Percentiles rank a stretch among this genome's conserved stretches.
These are phyloP conservation scores for Arthrobotrys iridis DNA, from an alignment of 2,329 filamentous ascomycete species.

Conservation along the genomic window DNA sequence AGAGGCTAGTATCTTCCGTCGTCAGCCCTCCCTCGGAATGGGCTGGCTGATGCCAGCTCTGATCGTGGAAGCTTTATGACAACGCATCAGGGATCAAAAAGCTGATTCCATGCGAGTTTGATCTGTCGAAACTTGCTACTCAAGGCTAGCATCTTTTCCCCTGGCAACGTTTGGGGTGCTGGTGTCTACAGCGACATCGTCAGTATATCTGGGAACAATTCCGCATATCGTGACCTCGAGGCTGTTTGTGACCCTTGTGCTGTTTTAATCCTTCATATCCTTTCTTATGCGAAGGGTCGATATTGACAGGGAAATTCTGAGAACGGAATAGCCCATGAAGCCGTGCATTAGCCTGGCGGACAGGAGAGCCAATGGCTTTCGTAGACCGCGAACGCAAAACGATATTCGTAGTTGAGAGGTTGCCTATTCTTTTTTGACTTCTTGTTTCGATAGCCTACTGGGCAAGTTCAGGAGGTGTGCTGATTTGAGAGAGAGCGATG, in stretches of 20 bases:
- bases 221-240: conserved; percentile 14
- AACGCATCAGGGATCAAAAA: conserved; percentile 41
- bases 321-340: conserved; percentile 30
- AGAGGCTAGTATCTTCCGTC: conserved; percentile 31
- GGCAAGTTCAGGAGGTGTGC: conserved; percentile 17
- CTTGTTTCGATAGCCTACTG: conserved; percentile 26
- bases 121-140: conserved; percentile 42
- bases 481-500: conserved; percentile 4
- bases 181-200: conserved; percentile 8
- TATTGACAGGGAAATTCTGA: conserved; percentile 33
- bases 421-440: conserved; percentile 20
- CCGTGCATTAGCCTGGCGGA: conserved; percentile 40
- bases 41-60: conserved; percentile 13
- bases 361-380: conserved; percentile 25
- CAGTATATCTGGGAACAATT: conserved; percentile 6
- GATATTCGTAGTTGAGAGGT: conserved; percentile 17
- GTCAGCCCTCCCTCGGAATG: conserved; percentile 8
- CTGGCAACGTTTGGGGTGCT: conserved; percentile 18
- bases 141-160: not conserved
- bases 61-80: conserved; percentile 19
- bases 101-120: conserved; percentile 43
- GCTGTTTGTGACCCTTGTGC: conserved; percentile 13
- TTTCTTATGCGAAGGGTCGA: conserved; percentile 26
- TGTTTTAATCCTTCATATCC: not conserved
- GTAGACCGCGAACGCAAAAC: conserved; percentile 22